Evolutionary conservation across 202 grass and related monocot species (phyloP), one percentile per base, ranked within the genome.

Genomic region (Cymbopogon flexuosus): DNA sequence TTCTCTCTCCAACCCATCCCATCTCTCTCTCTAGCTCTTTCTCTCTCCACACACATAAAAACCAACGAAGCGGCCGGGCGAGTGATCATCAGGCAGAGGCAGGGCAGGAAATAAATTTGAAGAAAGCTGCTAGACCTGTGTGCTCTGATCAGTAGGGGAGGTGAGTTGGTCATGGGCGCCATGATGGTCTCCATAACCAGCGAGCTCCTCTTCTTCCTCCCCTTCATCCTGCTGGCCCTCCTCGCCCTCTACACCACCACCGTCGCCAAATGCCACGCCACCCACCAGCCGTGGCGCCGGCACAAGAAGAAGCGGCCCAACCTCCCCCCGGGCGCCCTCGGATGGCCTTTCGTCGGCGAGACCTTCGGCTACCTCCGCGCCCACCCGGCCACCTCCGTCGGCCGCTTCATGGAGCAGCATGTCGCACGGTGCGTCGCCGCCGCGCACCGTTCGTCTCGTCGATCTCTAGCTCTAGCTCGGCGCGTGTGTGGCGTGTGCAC

Each of bases 321-420:
- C 85, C 95, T 98, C 49, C 96, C 96, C 13, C 96, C 96, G 1
- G 96, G 96, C 43, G 64, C 83, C 56, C 8, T 1, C 22, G 88
- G 92, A 1, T 87, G 87, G 92, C 96, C 96, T 27, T 75, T 95
- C 2, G 27, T 98, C 73, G 96, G 96, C 71, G 96, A 95, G 69
- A 98, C 96, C 43, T 93, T 93, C 82, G 90, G 82, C 41, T 98
- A 95, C 83, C 96, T 98, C 90, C 84, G 90, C 79, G 57, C 96
- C 39, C 90, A 98, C 77, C 87, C 81, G 3, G 92, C 96, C 77
- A 98, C 96, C 68, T 80, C 92, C 27, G 46, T 98, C 30, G 92
- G 96, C 82, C 84, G 29, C 59, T 98, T 95, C 90, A 98, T 98
- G 96, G 80, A 98, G 24, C 76, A 88, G 65, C 90, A 95, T 51